Base-by-base conservation (phyloP, 345 rosid genomes). In the Erysimum cheiranthoides region DNA sequence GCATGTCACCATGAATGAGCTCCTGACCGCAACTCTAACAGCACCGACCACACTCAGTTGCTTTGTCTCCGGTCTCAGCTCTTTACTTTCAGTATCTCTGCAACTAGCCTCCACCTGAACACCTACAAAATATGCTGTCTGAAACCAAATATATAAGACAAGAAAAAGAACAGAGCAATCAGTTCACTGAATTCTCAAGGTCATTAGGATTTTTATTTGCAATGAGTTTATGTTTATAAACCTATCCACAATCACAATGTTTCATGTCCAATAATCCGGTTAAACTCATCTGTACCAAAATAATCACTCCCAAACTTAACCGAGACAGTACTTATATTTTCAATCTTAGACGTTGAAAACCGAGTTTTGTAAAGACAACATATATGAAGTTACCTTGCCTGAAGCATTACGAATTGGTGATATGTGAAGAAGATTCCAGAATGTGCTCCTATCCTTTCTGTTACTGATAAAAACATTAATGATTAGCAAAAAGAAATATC, bases 361-460 rank as follows among this genome's bases (percentile, higher is more conserved):
- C 13, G 10, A 14, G n/a, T 51, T 9, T 51, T 21, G 28, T n/a
- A n/a, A n/a, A n/a, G n/a, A 21, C 25, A 21, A 21, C 25, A 21
- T 21, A 21, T 21, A 21, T 2, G 27, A 18, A 34, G 7, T 50
- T 89, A 94, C 97, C 99, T 95, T 95, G 75, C 99, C 99, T 50
- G 90, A 85, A 70, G 99, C 97, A 83, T 88, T 87, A 61, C 97
- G 93, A 75, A 95, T 82, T 4, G 97, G 99, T 32, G 99, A 89
- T 61, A 92, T 82, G 84, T 95, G 97, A 58, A 95, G 97, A 78
- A 83, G 85, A 83, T 89, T 92, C 99, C 97, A 92, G 77, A 95
- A 95, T 8, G 86, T 66, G 76, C 87, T 89, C 74, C 81, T 80
- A 40, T 95, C 90, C 84, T 88, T 95, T 86, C 99, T 95, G 90